Evolutionary conservation across 1,284 basidiomycete genomes (phyloP), one percentile per base, ranked within the genome.

Genomic region (Agaricales sp.): DNA sequence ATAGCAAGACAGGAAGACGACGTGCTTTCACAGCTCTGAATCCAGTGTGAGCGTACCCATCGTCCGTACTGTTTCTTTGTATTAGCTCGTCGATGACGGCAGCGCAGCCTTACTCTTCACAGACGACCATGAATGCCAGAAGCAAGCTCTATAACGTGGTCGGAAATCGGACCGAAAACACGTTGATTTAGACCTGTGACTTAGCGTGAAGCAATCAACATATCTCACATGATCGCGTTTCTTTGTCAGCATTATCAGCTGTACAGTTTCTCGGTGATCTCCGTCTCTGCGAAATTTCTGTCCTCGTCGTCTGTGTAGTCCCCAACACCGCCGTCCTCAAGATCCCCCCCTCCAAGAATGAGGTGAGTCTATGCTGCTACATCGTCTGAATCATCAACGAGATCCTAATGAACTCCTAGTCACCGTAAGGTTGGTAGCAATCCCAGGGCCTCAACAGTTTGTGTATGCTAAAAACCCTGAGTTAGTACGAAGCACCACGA

Each of bases 401-500:
- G n/a, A 11, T n/a, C n/a, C 30, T 35, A n/a, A 8, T 35, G 11
- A n/a, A 35, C n/a, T n/a, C n/a, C n/a, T n/a, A 35, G 30, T 35
- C 30, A 35, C 30, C 30, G 30, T 35, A 35, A 35, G n/a, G 30
- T 35, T 35, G 11, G 30, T 35, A 8, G n/a, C 8, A 35, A 35
- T 35, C n/a, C n/a, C 20, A 19, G 41, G 20, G 20, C 11, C 20
- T 43, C 8, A 16, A 19, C 11, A 21, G 8, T 47, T 45, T 51
- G 49, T 50, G 43, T 51, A 43, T 49, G 45, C 56, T 51, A 60
- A 41, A 63, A n/a, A n/a, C n/a, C n/a, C n/a, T n/a, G n/a, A n/a
- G n/a, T n/a, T n/a, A 94, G 90, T 95, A 85, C 75, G 92, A 95
- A 83, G 91, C 90, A 59, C 92, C 92, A 64, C 90, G 92, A 67